Conservation (phyloP, 163 green algal species). For the Prototheca stagnorum region DNA sequence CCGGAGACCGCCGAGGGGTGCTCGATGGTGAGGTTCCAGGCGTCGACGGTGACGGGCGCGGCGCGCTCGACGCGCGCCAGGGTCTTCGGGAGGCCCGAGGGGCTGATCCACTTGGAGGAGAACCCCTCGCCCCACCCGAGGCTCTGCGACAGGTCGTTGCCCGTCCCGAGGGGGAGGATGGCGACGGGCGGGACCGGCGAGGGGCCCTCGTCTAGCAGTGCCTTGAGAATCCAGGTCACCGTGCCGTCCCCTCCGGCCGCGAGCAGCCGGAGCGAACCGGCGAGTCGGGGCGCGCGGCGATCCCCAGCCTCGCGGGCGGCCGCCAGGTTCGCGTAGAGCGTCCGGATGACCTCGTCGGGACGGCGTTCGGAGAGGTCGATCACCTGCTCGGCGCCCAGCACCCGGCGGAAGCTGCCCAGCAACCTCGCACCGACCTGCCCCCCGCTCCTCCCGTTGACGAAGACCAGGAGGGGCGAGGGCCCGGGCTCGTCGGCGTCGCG, state of each 20-base stretch:
- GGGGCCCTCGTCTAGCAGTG: slow-evolving; percentile 39
- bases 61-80: slow-evolving; percentile 32
- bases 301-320: slow-evolving; percentile 7
- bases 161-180: slow-evolving; percentile 66
- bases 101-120: slow-evolving; percentile 27
- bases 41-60: slow-evolving; percentile 25
- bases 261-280: slow-evolving; percentile 29
- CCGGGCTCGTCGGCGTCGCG: too few species aligned
- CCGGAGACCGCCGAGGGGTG: slow-evolving; percentile 9
- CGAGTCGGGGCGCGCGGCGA: slow-evolving; percentile 12
- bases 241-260: slow-evolving; percentile 66
- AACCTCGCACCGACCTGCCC: slow-evolving; percentile 41
- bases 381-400: slow-evolving; percentile 36
- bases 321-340: slow-evolving; percentile 33
- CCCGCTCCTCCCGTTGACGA: slow-evolving; percentile 63
- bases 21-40: slow-evolving; percentile 28
- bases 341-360: slow-evolving; percentile 29
- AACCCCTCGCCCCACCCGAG: slow-evolving; percentile 63
- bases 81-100: slow-evolving; percentile 27
- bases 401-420: slow-evolving; percentile 22
- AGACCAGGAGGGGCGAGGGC: slow-evolving; percentile 58
- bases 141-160: slow-evolving; percentile 64
- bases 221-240: slow-evolving; percentile 59
- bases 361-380: slow-evolving; percentile 32
- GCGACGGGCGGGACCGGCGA: slow-evolving; percentile 42